Evolutionary conservation across 176 grass and related monocot genomes (phyloP).

Genomic region (Juncus effusus): DNA sequence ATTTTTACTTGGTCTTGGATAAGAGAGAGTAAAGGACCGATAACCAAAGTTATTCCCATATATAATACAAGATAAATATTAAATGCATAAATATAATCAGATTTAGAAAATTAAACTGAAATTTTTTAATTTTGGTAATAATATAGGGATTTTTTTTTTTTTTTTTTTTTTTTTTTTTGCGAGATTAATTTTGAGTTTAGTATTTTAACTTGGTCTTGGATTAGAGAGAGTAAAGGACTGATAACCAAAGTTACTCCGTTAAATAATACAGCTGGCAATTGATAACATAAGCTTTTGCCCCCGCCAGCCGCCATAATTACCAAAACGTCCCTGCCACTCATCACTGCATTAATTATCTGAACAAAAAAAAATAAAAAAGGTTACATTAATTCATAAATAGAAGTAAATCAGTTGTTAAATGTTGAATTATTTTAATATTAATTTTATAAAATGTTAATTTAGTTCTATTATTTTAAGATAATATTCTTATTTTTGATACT

Average conservation of each 20-base stretch:
- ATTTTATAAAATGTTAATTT: too few relatives aligned
- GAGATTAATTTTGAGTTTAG: not conserved
- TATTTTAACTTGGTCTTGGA: constrained; percentile 68
- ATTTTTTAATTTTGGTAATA: too few relatives aligned
- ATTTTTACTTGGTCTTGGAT: constrained; percentile 73
- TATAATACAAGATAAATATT: constrained; percentile 29
- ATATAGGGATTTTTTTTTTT: too few relatives aligned
- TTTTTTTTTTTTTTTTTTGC: too few relatives aligned
- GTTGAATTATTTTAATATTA: too few relatives aligned
- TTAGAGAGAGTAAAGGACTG: constrained; percentile 87
- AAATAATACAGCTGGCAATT: constrained; percentile 70
- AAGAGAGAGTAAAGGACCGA: constrained; percentile 86
- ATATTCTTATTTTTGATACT: too few relatives aligned
- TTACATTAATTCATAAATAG: constrained; percentile 2
- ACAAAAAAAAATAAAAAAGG: constrained; percentile 29
- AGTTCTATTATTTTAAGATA: too few relatives aligned
- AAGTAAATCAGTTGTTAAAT: too few relatives aligned
- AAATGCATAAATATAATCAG: too few relatives aligned
- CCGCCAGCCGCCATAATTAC: constrained; percentile 98
- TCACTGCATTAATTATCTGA: constrained; percentile 91
- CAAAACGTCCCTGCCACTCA: constrained; percentile 82
- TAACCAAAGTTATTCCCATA: constrained; percentile 67
- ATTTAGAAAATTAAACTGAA: too few relatives aligned
- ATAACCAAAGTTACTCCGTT: constrained; percentile 73
- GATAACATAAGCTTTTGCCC: constrained; percentile 90